Evolutionary conservation across 2,329 filamentous ascomycete species (phyloP).

Genomic region (Alternaria gansuensis): DNA sequence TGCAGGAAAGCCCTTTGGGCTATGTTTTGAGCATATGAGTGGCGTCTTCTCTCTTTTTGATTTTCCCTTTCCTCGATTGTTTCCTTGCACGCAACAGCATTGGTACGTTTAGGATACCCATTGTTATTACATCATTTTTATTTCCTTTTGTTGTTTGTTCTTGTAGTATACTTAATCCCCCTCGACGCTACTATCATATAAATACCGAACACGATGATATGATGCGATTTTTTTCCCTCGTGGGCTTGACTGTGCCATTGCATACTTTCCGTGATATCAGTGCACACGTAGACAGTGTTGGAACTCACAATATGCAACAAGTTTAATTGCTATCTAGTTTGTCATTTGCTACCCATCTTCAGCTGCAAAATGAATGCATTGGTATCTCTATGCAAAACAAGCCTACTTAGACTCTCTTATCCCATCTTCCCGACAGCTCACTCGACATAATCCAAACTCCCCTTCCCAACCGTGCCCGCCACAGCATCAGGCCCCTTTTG

Average conservation of each 20-base stretch:
- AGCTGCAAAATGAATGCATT: slow-evolving; percentile 10
- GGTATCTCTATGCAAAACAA: slow-evolving; percentile 4
- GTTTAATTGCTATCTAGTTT: too few species aligned
- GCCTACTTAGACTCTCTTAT: not conserved
- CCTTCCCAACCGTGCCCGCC: slow-evolving; percentile 60
- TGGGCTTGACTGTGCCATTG: not conserved
- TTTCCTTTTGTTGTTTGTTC: not conserved
- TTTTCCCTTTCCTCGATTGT: not conserved
- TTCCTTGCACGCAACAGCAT: slow-evolving; percentile 6
- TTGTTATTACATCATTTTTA: not conserved
- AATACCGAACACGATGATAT: not conserved
- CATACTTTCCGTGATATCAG: not conserved
- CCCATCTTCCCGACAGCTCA: slow-evolving; percentile 43
- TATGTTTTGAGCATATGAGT: not conserved
- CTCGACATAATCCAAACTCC: slow-evolving; percentile 61
- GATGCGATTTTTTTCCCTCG: not conserved
- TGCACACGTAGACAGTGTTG: not conserved
- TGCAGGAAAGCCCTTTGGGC: not conserved
- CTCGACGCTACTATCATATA: not conserved
- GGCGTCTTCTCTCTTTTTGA: not conserved
- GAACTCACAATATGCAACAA: not conserved
- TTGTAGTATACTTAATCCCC: not conserved
- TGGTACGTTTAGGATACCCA: slow-evolving; percentile 14
- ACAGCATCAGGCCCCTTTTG: slow-evolving; percentile 65
- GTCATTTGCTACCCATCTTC: not conserved